Percentiles rank a stretch among this genome's conserved stretches.
Evolutionary conservation across 345 rosid species (phyloP).

Genomic region (Hevea brasiliensis): DNA sequence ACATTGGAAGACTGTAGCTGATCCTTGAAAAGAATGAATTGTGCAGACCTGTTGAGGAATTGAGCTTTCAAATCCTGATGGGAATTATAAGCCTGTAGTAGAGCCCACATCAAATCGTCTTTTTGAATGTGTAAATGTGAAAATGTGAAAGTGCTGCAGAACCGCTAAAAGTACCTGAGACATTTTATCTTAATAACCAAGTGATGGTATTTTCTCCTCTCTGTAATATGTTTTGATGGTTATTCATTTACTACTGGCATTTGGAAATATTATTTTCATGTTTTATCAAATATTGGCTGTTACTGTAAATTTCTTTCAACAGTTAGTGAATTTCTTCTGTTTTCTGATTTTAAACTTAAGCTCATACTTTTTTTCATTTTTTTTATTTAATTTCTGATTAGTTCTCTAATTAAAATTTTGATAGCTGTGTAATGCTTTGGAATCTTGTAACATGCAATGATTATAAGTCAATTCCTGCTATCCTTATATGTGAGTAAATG

Average conservation of each 20-base stretch:
- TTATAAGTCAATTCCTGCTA: not conserved
- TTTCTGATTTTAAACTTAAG: not conserved
- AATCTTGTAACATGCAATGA: not conserved
- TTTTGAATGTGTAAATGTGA: not conserved
- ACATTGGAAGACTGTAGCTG: not conserved
- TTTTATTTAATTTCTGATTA: not conserved
- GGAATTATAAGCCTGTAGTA: not conserved
- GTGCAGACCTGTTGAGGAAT: not conserved
- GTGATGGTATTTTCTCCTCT: constrained; percentile 8
- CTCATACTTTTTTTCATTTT: not conserved
- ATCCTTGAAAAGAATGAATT: constrained; percentile 5
- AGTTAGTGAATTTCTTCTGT: constrained; percentile 5
- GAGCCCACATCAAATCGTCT: not conserved
- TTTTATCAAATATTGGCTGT: not conserved
- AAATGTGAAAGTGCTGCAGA: constrained; percentile 8
- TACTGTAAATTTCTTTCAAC: not conserved
- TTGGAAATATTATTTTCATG: not conserved
- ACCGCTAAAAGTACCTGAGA: constrained; percentile 3
- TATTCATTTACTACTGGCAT: not conserved
- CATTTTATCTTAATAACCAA: constrained; percentile 3
- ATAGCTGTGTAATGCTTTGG: not conserved
- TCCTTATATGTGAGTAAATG: not conserved
- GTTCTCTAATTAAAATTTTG: not conserved
- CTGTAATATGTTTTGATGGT: not conserved
- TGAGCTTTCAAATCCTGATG: constrained; percentile 1